Evolutionary conservation across 257 asterid species (phyloP), one percentile per base, ranked within the genome.

Genomic region (Solanum peruvianum): DNA sequence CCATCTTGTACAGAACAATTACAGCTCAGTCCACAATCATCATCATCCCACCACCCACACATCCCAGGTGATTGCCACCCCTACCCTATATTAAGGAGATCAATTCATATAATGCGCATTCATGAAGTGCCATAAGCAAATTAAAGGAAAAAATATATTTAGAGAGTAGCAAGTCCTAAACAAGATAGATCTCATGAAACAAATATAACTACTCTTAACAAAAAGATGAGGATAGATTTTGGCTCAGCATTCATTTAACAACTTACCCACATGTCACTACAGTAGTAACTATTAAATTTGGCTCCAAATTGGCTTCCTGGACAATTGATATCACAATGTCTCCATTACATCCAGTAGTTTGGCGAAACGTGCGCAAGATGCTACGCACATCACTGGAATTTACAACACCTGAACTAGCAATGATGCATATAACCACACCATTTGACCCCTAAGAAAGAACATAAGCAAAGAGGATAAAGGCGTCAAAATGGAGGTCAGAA

Each of bases 221-320:
- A 49, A 47, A 31, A 31, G 69, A 81, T 81, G 60, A 81, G 44
- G 42, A 81, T 29, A 47, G 25, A 47, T 47, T 27, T 49, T 81
- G 45, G 69, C 29, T 18, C 45, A n/a, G 35, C 27, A 29, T 29
- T 81, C n/a, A 0, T 31, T 29, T 31, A 47, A 18, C 27, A 86
- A 86, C 94, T 92, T 91, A 97, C 99, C 99, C 98, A 39, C 91
- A 93, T 83, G 95, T 91, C 60, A 97, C 91, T 86, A 97, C 47
- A 39, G 98, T 94, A 81, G 99, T 92, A 88, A 90, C 87, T 88
- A 95, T 88, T 39, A 90, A 87, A 86, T 92, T 93, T 86, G 93
- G 89, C 90, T 92, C 98, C 89, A 93, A 83, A 89, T 64, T 90
- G 87, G 96, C 91, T 88, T 94, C 95, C 77, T 86, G 91, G 70